Evolutionary conservation across 345 rosid genomes (phyloP), one percentile per base, ranked within the genome.

Genomic region (Moringa oleifera): DNA sequence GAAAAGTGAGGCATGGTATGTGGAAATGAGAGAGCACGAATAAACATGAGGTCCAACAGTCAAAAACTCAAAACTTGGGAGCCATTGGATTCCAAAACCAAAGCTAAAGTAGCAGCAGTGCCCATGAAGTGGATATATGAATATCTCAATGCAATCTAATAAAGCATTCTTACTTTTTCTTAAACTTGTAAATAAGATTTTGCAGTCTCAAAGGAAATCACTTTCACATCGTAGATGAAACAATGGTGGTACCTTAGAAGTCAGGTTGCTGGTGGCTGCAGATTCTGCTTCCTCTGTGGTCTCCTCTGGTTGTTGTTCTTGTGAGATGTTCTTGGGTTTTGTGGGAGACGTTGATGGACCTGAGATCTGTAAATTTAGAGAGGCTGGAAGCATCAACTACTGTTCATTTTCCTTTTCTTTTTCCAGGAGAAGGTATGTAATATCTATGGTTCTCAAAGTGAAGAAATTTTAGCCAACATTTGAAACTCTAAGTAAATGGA

Each of bases 41-140:
- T 41, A 41, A 41, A 41, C 47, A 41, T 41, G 47, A 41, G 47
- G 12, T 41, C 47, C 54, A 6, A 51, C 23, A 51, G 54, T 18
- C 54, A 51, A n/a, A n/a, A 47, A 47, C 51, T 47, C 2, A 17
- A 2, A 13, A 51, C 6, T 18, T 51, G 54, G n/a, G 70, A 24
- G 72, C 62, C 82, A 74, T 75, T 62, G 80, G 83, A 79, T 81
- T 77, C 84, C 80, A 64, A 62, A 63, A 70, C 47, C 6, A 41
- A 41, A 41, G 47, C 17, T 41, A 9, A 41, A 41, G 17, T 28
- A 41, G 13, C 13, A 41, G 12, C 47, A 41, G 33, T 28, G 3
- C 33, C 33, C 37, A 33, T 4, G 37, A 33, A 33, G 37, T 33
- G 37, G 37, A 33, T 33, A 33, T 11, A 11, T 33, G 1, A 41